Base-by-base conservation (phyloP, 73 alveolate genomes). In the Paramecium sonneborni region DNA sequence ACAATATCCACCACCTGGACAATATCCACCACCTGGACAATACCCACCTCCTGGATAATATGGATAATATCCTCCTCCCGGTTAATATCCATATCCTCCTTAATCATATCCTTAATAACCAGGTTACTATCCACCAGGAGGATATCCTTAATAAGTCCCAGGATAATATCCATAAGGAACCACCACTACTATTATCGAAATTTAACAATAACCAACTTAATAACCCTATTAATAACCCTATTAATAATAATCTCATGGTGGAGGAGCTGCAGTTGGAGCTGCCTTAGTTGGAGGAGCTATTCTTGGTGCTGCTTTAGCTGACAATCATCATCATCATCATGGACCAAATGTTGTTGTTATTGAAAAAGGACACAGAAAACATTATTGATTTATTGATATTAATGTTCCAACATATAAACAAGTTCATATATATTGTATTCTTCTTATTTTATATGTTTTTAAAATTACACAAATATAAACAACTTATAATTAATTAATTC, bases 1-100 rank as follows among this genome's bases (percentile, higher is more conserved):
- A 7, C 84, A 74, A 74, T 74, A 74, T 35, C 87, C 87, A 4
- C 87, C 87, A 10, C 0, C 2, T 32, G 87, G 87, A 10, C 32
- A 74, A 20, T 74, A 74, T 74, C 87, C 87, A 12, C 85, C 85
- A n/a, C 46, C 39, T n/a, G 85, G 85, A 20, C 34, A 68, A 68
- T 68, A 68, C 23, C 85, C 85, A n/a, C 85, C 85, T 24, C 85
- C 85, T 5, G 0, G 21, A 8, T 32, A 18, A 14, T 72, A 72
- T 5, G 12, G n/a, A 18, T 18, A 8, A 44, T 44, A 44, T 44
- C 57, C 68, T 52, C 43, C 18, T 43, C 56, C 74, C 1, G 74
- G 74, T 5, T 15, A 57, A 57, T 57, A 57, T 57, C 74, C 74
- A 48, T 48, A 48, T n/a, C 67, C 67, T 12, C 67, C 67, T 14